Evolutionary conservation across 1,284 basidiomycete species (phyloP).

Genomic region (Agaricales sp.): DNA sequence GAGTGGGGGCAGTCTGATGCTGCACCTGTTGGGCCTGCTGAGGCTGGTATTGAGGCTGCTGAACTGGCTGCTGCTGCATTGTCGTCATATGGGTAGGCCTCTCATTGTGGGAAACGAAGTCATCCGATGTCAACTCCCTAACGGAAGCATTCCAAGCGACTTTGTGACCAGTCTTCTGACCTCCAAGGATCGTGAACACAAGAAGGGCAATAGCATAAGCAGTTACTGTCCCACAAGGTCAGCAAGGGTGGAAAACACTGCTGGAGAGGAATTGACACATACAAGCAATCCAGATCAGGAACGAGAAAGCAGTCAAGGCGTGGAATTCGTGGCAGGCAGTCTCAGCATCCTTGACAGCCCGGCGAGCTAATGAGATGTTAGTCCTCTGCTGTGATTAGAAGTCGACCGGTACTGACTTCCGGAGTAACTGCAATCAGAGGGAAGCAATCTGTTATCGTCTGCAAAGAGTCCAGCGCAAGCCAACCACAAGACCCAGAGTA

Average conservation of each 20-base stretch:
- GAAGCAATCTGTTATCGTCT: constrained; percentile 10
- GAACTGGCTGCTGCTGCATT: neutral
- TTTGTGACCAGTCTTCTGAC: neutral
- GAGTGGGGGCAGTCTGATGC: neutral
- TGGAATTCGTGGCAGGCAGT: neutral
- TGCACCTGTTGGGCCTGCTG: too few relatives aligned
- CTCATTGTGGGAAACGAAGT: neutral
- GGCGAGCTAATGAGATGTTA: too few relatives aligned
- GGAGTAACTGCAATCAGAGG: too few relatives aligned
- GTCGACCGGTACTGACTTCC: too few relatives aligned
- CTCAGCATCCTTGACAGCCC: neutral
- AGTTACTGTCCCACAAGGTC: constrained; percentile 7
- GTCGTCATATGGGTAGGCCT: neutral
- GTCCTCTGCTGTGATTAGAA: too few relatives aligned
- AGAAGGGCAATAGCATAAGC: constrained; percentile 10
- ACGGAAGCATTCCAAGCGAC: neutral
- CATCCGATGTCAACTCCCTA: neutral
- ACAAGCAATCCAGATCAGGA: neutral
- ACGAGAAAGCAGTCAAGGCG: constrained; percentile 1
- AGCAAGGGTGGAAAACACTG: neutral
- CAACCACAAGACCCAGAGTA: constrained; percentile 52
- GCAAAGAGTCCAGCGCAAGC: constrained; percentile 32
- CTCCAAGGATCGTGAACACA: constrained; percentile 8
- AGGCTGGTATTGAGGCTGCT: too few relatives aligned
- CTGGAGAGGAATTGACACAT: too few relatives aligned